These are phyloP conservation scores for Viridothelium virens DNA, from an alignment of 495 filamentous ascomycete genomes.

Conservation along the genomic window DNA sequence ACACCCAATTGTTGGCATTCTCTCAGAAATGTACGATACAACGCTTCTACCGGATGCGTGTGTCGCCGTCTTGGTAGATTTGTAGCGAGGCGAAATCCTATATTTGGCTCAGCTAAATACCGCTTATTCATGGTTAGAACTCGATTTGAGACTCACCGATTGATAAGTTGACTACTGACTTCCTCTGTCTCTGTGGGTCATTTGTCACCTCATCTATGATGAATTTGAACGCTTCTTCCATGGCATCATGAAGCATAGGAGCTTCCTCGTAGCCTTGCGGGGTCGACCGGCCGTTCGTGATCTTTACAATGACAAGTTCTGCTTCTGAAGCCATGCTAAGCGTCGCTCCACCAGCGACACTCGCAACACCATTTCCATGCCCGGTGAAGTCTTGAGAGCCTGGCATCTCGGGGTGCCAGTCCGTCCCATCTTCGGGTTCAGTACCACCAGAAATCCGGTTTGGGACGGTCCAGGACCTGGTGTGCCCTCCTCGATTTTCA, in stretches of 20 bases:
- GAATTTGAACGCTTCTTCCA: neutral
- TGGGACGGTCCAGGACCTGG: neutral
- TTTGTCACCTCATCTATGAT: neutral
- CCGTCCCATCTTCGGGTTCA: neutral
- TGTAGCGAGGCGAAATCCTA: no score
- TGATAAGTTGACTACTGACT: neutral
- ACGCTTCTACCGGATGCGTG: no score
- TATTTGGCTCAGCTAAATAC: no score
- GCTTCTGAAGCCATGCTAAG: neutral
- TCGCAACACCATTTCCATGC: constrained; percentile 1
- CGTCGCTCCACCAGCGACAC: neutral
- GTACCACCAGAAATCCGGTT: neutral
- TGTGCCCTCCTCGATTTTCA: neutral
- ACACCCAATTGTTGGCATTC: neutral
- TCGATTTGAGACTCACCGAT: neutral
- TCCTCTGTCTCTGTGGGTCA: neutral
- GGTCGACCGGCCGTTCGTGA: neutral
- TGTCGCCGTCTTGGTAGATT: no score
- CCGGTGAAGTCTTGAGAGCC: neutral
- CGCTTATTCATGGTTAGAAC: no score
- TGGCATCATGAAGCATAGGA: neutral
- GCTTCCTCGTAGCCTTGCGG: neutral
- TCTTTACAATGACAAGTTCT: constrained; percentile 1
- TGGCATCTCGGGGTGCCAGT: neutral
- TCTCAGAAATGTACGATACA: neutral